phyloP scores from a whole-genome alignment of 208 protist genomes.

The Acanthamoeba castellanii region DNA sequence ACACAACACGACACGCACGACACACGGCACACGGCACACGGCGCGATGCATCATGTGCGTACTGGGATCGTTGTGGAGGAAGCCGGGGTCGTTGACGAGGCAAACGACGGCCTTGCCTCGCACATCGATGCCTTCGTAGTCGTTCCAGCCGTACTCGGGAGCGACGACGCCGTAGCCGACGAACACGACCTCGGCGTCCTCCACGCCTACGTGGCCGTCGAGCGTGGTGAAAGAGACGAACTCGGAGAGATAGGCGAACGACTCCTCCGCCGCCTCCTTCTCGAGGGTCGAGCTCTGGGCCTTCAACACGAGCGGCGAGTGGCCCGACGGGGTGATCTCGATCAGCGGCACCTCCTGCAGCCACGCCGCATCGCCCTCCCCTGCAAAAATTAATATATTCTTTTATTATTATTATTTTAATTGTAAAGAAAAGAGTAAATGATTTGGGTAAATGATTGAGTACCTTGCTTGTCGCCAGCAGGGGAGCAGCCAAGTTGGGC shows the following conservation, averaged over 20 bases:
- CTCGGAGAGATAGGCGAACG: background rate
- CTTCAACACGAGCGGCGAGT: background rate
- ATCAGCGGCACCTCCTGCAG: conserved; percentile 15
- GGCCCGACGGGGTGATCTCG: background rate
- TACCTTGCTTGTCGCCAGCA: background rate
- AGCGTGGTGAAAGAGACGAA: background rate
- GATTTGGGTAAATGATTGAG: background rate
- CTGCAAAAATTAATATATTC: background rate
- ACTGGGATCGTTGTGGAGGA: background rate
- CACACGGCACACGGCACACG: too few species aligned
- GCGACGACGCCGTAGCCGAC: conserved; percentile 2
- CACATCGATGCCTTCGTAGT: background rate
- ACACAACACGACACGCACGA: too few species aligned
- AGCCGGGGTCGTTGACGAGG: conserved; percentile 10
- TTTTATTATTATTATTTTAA: too few species aligned
- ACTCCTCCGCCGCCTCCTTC: background rate
- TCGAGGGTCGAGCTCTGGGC: too few species aligned
- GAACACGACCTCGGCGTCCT: conserved; percentile 7
- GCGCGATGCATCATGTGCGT: background rate
- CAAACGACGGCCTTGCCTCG: background rate
- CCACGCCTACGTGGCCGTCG: background rate
- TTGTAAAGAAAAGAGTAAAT: background rate
- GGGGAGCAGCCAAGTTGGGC: background rate
- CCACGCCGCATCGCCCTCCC: background rate
- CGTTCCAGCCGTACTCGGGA: background rate